phyloP scores from a whole-genome alignment of 495 filamentous ascomycete species.

The Penicillium arizonense region DNA sequence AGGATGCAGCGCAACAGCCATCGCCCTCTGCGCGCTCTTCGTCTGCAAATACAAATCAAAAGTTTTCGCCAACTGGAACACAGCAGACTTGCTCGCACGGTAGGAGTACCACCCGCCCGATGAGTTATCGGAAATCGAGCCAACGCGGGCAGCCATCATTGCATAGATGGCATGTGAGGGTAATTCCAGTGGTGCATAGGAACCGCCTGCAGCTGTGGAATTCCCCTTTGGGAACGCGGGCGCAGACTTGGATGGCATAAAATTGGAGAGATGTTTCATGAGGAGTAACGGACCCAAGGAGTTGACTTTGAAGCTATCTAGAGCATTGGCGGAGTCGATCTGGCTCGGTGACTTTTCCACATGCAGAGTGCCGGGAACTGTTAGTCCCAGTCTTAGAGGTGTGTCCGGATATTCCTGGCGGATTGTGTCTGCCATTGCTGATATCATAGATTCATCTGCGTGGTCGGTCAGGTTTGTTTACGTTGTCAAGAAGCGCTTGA shows the following conservation, averaged over 20 bases:
- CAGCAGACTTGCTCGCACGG: constrained; percentile 67
- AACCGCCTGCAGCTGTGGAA: not conserved
- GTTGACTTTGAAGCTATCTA: constrained; percentile 66
- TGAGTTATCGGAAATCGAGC: constrained; percentile 66
- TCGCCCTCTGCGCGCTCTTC: constrained; percentile 54
- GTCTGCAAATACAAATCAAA: constrained; percentile 67
- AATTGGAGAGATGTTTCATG: constrained; percentile 67
- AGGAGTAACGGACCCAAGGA: constrained; percentile 71
- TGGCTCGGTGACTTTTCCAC: constrained; percentile 70
- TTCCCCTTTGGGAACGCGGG: constrained; percentile 14
- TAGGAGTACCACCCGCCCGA: constrained; percentile 77
- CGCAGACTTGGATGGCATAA: constrained; percentile 57
- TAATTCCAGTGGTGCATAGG: constrained; percentile 13
- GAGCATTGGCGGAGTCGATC: constrained; percentile 54
- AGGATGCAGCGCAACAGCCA: constrained; percentile 73
- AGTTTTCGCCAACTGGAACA: constrained; percentile 67
- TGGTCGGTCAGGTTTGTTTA: constrained; percentile 6
- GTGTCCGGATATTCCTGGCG: constrained; percentile 47
- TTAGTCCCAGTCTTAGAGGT: constrained; percentile 67
- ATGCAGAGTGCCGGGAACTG: constrained; percentile 69
- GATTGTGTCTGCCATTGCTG: constrained; percentile 33
- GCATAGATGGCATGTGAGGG: constrained; percentile 59
- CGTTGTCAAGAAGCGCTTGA: not conserved
- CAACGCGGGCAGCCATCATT: constrained; percentile 74
- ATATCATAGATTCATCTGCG: constrained; percentile 41